Base-by-base conservation (phyloP, 345 rosid species). In the Populus nigra region DNA sequence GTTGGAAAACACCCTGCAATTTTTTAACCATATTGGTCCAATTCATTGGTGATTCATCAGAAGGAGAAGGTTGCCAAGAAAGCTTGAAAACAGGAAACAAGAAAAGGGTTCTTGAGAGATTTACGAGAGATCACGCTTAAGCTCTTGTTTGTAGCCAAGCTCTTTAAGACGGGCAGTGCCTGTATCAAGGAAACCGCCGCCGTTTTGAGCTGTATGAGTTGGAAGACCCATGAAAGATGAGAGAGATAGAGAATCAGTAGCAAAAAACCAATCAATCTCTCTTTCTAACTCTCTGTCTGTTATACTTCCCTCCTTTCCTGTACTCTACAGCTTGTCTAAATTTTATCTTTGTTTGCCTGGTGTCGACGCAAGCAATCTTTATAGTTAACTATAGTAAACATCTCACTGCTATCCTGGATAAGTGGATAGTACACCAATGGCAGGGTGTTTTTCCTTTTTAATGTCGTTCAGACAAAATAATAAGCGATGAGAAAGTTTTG, bases 141-240 rank as follows among this genome's bases (percentile, higher is more conserved):
- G 98, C 68, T 95, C 99, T 83, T 95, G 98, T 84, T 93, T 95
- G 91, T 95, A 95, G 50, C 99, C 99, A 65, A 95, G 96, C 87
- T 95, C 91, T 66, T 78, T 86, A 77, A 92, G 94, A 55, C 99
- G 93, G 70, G 87, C 73, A 76, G 84, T 89, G 74, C 96, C 92
- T 9, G 98, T 88, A 83, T 92, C 97, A 31, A 81, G 74, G 71
- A 69, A 55, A 66, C 38, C 71, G 50, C 20, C 47, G 31, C 84
- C 85, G 27, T 87, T 79, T 74, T 53, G 66, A 8, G 73, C 55
- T 5, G 71, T 70, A 18, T 77, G 76, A 68, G 80, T 57, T 29
- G 90, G 88, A 41, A 83, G 79, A 25, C n/a, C 72, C 86, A 78
- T 78, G 8, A 49, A 12, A 11, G 5, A 8, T 23, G 22, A 35